These are phyloP conservation scores for Aureobasidium sp. DNA, from an alignment of 2,329 filamentous ascomycete species.

Conservation along the genomic window DNA sequence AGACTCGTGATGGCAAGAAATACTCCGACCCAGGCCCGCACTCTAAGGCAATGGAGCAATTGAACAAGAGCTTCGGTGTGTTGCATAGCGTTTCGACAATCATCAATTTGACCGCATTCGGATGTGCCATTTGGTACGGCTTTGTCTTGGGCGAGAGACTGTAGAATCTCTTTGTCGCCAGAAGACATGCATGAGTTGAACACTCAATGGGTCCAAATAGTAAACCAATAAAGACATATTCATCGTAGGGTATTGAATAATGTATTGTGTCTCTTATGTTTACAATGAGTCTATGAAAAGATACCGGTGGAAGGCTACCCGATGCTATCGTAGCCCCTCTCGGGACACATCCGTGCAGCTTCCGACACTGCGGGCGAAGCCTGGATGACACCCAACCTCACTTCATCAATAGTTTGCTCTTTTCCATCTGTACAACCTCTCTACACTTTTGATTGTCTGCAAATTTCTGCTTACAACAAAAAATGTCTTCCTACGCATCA, in stretches of 20 bases:
- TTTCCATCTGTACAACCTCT: too few species aligned
- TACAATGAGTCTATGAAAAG: too few species aligned
- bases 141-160: conserved; percentile 60
- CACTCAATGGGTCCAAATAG: background rate
- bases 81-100: conserved; percentile 76
- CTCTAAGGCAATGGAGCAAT: conserved; percentile 69
- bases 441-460: background rate
- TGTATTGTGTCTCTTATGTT: background rate
- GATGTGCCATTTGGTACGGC: conserved; percentile 68
- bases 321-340: conserved; percentile 32
- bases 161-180: conserved; percentile 11
- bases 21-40: conserved; percentile 72
- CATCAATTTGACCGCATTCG: conserved; percentile 63
- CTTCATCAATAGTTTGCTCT: background rate
- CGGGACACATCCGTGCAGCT: conserved; percentile 32
- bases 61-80: conserved; percentile 71
- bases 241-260: background rate
- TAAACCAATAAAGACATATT: background rate
- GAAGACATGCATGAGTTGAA: background rate
- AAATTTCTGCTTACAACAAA: too few species aligned
- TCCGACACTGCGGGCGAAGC: background rate
- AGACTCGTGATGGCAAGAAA: conserved; percentile 76
- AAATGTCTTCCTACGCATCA: conserved; percentile 9
- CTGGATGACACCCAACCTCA: conserved; percentile 18
- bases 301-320: conserved; percentile 14